phyloP scores from a whole-genome alignment of 495 filamentous ascomycete species.

The Xylaria longipes region DNA sequence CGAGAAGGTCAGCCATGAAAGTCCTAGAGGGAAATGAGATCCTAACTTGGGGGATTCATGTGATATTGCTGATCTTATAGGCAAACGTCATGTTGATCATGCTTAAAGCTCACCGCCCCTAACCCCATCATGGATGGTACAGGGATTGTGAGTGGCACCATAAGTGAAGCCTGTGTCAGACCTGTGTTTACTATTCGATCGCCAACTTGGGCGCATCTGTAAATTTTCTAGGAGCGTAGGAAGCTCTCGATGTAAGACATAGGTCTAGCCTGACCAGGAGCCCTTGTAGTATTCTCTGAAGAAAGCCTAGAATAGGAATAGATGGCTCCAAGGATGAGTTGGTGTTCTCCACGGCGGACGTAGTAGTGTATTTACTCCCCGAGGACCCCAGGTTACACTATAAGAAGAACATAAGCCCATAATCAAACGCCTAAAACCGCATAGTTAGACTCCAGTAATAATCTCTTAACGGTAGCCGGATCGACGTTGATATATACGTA shows the following conservation, averaged over 20 bases:
- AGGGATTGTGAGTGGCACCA: neutral
- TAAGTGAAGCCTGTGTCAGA: neutral
- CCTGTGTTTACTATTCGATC: neutral
- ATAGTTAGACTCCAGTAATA: no score
- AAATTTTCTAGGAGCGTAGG: neutral
- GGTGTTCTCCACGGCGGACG: neutral
- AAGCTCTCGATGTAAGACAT: neutral
- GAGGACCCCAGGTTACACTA: neutral
- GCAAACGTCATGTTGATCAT: constrained; percentile 6
- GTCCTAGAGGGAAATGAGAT: neutral
- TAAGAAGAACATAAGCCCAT: constrained; percentile 8
- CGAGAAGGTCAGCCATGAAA: neutral
- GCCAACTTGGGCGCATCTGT: neutral
- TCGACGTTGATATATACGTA: neutral
- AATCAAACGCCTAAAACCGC: neutral
- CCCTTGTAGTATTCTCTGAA: constrained; percentile 1
- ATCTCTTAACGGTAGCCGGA: neutral
- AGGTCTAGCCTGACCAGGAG: neutral
- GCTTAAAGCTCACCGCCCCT: neutral
- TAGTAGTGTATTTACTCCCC: neutral
- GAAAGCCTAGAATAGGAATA: neutral
- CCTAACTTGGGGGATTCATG: neutral
- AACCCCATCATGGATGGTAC: neutral
- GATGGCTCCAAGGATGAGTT: neutral
- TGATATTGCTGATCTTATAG: constrained; percentile 11